phyloP scores from a whole-genome alignment of 768 basidiomycete species.

The Amanita jacksonii region DNA sequence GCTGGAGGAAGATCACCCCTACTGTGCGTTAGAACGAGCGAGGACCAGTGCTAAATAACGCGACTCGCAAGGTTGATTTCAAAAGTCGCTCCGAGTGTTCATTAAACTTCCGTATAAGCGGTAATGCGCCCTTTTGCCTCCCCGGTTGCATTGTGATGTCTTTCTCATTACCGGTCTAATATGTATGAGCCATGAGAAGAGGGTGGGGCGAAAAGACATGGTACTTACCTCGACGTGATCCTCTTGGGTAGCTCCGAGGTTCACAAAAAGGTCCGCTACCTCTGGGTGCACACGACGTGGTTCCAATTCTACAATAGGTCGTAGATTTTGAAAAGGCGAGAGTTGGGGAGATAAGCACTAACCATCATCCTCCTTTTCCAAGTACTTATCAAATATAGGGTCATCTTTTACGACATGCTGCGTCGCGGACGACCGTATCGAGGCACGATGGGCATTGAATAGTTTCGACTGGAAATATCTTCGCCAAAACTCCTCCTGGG shows the following conservation, averaged over 20 bases:
- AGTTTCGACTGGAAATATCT: conserved; percentile 95
- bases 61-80: conserved; percentile 59
- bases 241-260: conserved; percentile 79
- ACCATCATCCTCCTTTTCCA: conserved; percentile 97
- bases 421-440: conserved; percentile 76
- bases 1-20: conserved; percentile 48
- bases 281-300: conserved; percentile 63
- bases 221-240: conserved; percentile 79
- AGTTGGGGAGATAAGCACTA: conserved; percentile 14
- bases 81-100: conserved; percentile 91
- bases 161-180: conserved; percentile 77
- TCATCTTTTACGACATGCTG: conserved; percentile 86
- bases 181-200: conserved; percentile 3
- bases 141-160: conserved; percentile 97
- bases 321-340: neutral
- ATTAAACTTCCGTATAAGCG: conserved; percentile 94
- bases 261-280: conserved; percentile 67
- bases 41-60: neutral
- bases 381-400: conserved; percentile 88
- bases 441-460: conserved; percentile 92
- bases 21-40: conserved; percentile 6
- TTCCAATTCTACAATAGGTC: conserved; percentile 48
- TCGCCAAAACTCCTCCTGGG: conserved; percentile 91
- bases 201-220: neutral
- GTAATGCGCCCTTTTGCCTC: conserved; percentile 75